Conservation (phyloP, 169 alveolate species). For the Cystoisospora suis region DNA sequence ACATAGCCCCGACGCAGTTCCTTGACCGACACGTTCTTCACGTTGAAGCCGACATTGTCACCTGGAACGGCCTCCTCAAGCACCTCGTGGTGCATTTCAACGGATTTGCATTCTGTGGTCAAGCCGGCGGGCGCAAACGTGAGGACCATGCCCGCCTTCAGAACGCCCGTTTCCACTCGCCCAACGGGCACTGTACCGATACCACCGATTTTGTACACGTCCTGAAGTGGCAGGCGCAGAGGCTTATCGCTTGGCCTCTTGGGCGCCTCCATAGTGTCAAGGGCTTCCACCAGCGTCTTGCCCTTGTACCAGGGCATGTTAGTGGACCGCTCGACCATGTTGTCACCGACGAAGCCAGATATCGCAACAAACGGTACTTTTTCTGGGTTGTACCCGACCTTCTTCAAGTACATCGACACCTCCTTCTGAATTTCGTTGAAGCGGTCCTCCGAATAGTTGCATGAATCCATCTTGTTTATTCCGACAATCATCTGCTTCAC, state of each 20-base stretch:
- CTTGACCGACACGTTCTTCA: slow-evolving; percentile 93
- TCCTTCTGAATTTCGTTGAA: slow-evolving; percentile 95
- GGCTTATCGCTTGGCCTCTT: slow-evolving; percentile 97
- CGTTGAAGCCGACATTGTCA: slow-evolving; percentile 97
- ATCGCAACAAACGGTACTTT: slow-evolving; percentile 97
- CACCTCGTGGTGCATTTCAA: slow-evolving; percentile 98
- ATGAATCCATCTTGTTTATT: slow-evolving; percentile 98
- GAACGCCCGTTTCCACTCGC: slow-evolving; percentile 97
- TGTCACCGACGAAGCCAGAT: slow-evolving; percentile 98
- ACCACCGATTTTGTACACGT: slow-evolving; percentile 99
- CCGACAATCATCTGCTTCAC: slow-evolving; percentile 98
- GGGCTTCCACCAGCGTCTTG: slow-evolving; percentile 94
- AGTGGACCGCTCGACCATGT: slow-evolving; percentile 94
- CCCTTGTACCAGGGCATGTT: slow-evolving; percentile 99
- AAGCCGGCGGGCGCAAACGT: slow-evolving; percentile 95
- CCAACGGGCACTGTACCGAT: slow-evolving; percentile 99
- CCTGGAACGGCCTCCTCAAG: slow-evolving; percentile 97
- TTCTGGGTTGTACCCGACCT: slow-evolving; percentile 93
- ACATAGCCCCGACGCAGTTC: slow-evolving; percentile 96
- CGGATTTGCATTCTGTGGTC: slow-evolving; percentile 96
- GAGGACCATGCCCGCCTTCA: slow-evolving; percentile 91
- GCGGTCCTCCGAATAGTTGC: slow-evolving; percentile 95
- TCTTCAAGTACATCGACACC: slow-evolving; percentile 93
- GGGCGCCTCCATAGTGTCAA: slow-evolving; percentile 96
- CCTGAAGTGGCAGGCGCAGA: slow-evolving; percentile 96